phyloP scores from a whole-genome alignment of 257 asterid genomes.

The Striga asiatica region DNA sequence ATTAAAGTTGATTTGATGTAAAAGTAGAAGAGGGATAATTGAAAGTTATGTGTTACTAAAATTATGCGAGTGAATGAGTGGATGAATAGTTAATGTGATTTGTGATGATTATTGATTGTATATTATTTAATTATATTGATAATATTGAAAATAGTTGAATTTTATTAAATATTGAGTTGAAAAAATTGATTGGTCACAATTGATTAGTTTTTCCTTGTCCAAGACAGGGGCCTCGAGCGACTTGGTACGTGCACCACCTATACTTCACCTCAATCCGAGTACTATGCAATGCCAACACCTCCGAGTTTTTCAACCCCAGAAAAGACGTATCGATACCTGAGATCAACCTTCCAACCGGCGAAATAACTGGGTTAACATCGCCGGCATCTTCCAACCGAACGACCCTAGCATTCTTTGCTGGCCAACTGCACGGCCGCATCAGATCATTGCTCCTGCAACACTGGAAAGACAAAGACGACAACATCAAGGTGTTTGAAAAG shows the following conservation, averaged over 20 bases:
- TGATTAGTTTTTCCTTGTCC: no score
- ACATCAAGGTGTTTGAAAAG: conserved; percentile 23
- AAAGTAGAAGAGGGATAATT: no score
- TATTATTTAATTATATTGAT: no score
- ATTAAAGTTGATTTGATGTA: no score
- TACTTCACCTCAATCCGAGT: conserved; percentile 62
- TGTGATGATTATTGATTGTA: no score
- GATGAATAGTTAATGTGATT: no score
- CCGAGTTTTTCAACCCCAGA: conserved; percentile 60
- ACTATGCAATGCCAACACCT: conserved; percentile 62
- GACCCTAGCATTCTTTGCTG: conserved; percentile 56
- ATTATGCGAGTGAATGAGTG: no score
- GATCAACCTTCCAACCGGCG: conserved; percentile 33
- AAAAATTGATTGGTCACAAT: no score
- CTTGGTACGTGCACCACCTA: conserved; percentile 49
- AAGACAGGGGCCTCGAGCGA: conserved; percentile 65
- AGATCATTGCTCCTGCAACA: conserved; percentile 31
- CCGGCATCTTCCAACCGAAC: conserved; percentile 24
- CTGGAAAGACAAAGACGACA: conserved; percentile 34
- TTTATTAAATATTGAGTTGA: no score
- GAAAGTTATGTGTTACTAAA: no score
- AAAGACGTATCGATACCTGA: conserved; percentile 61
- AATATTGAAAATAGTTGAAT: no score
- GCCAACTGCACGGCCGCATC: conserved; percentile 43
- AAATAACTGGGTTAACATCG: conserved; percentile 3